These are phyloP conservation scores for Backusella parvicylindrica DNA, from an alignment of 192 early-diverging fungal species.

Conservation along the genomic window DNA sequence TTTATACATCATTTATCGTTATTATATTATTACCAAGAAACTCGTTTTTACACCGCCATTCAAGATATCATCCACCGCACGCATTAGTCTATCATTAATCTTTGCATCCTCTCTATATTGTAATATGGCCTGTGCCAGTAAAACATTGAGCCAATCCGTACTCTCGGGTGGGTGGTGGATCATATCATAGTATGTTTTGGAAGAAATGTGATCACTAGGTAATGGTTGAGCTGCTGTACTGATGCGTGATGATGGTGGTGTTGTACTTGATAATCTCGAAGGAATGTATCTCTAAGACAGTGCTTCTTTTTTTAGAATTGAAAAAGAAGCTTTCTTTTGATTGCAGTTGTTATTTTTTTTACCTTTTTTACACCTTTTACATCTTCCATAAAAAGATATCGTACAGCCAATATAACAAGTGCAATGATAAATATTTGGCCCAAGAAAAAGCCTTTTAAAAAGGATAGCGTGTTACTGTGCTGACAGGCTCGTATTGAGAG, in stretches of 20 bases:
- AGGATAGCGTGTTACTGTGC: constrained; percentile 27
- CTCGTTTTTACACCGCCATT: constrained; percentile 66
- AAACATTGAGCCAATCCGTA: constrained; percentile 81
- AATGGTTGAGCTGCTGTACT: constrained; percentile 41
- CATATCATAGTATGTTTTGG: constrained; percentile 57
- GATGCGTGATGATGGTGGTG: constrained; percentile 39
- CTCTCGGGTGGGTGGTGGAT: constrained; percentile 60
- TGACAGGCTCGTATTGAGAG: not conserved
- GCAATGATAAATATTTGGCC: constrained; percentile 48
- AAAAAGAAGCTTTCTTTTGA: too few species aligned
- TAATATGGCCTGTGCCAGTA: constrained; percentile 73
- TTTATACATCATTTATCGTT: too few species aligned
- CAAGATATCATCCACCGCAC: constrained; percentile 60
- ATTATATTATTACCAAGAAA: constrained; percentile 59
- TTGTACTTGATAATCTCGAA: constrained; percentile 36
- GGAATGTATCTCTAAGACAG: constrained; percentile 38
- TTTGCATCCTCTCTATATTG: constrained; percentile 71
- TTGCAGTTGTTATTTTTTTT: not conserved
- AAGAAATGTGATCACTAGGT: constrained; percentile 49
- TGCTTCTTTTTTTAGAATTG: too few species aligned
- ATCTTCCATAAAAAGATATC: constrained; percentile 52
- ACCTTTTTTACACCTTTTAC: constrained; percentile 37
- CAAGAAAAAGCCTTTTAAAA: constrained; percentile 46
- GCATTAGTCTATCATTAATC: constrained; percentile 61
- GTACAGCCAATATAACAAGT: constrained; percentile 45